Evolutionary conservation across 495 filamentous ascomycete genomes (phyloP).

Genomic region (Pyrenula aspistea): DNA sequence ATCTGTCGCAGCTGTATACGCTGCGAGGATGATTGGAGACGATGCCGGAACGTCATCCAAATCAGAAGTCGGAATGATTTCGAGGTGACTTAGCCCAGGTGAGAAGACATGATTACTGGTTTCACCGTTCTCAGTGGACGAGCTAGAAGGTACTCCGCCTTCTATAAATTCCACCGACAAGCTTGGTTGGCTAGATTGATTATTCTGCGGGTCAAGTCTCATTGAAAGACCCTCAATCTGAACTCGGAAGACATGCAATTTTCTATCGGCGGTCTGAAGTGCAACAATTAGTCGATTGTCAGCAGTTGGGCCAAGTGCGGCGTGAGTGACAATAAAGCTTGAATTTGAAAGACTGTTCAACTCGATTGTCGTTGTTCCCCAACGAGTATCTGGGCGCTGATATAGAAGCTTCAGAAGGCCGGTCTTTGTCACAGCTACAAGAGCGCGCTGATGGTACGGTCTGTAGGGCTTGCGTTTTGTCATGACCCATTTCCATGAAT

Average conservation of each 20-base stretch:
- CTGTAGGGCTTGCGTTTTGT: slow-evolving; percentile 33
- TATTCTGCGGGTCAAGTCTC: slow-evolving; percentile 18
- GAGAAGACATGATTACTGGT: background rate
- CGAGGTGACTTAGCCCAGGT: background rate
- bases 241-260: slow-evolving; percentile 52
- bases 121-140: background rate
- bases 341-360: slow-evolving; percentile 57
- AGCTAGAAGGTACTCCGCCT: background rate
- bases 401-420: slow-evolving; percentile 60
- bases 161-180: background rate
- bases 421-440: slow-evolving; percentile 58
- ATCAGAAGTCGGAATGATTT: background rate
- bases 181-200: slow-evolving; percentile 14
- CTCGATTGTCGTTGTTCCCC: slow-evolving; percentile 54
- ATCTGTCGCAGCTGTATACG: background rate
- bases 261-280: slow-evolving; percentile 52
- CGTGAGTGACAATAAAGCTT: slow-evolving; percentile 66
- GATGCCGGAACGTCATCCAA: background rate
- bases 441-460: slow-evolving; percentile 57
- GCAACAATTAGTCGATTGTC: slow-evolving; percentile 47
- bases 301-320: slow-evolving; percentile 58
- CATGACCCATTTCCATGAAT: background rate
- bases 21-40: background rate
- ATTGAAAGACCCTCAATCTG: slow-evolving; percentile 38
- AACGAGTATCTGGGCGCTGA: slow-evolving; percentile 52